A percentile compares a stretch with the other conserved stretches of the same genome.
These are phyloP conservation scores for Pseudocercospora cruenta DNA, from an alignment of 2,329 filamentous ascomycete species.

Conservation along the genomic window DNA sequence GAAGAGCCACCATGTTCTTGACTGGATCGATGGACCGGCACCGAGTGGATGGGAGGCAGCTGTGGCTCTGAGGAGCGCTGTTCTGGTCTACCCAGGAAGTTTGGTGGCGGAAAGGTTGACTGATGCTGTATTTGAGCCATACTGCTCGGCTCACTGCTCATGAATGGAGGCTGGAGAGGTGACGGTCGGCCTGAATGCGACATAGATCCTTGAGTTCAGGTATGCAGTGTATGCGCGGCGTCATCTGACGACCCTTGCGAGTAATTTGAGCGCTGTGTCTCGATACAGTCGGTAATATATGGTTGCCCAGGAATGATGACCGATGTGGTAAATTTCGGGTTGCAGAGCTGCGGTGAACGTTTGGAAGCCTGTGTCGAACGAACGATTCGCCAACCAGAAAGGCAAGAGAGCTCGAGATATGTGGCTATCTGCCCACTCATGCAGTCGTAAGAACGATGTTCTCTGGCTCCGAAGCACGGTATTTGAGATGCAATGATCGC, in stretches of 20 bases:
- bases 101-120: slow-evolving; percentile 45
- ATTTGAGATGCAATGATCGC: slow-evolving; percentile 24
- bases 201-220: slow-evolving; percentile 27
- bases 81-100: slow-evolving; percentile 44
- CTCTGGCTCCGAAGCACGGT: slow-evolving; percentile 23
- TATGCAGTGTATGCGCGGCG: neutral
- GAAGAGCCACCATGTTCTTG: slow-evolving; percentile 24
- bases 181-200: slow-evolving; percentile 39
- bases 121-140: slow-evolving; percentile 53
- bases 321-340: neutral
- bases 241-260: neutral
- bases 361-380: slow-evolving; percentile 11
- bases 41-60: slow-evolving; percentile 41
- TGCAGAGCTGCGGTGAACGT: slow-evolving; percentile 8
- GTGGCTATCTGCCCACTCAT: slow-evolving; percentile 20
- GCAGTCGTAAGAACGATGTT: slow-evolving; percentile 16
- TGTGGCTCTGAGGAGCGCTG: slow-evolving; percentile 44
- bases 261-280: slow-evolving; percentile 2
- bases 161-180: slow-evolving; percentile 46
- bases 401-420: slow-evolving; percentile 20
- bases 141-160: slow-evolving; percentile 39
- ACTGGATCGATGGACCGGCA: slow-evolving; percentile 11
- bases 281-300: neutral
- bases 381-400: slow-evolving; percentile 12
- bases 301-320: neutral